These are phyloP conservation scores for Metschnikowia colocasiae DNA, from an alignment of 805 yeast species.

Conservation along the genomic window DNA sequence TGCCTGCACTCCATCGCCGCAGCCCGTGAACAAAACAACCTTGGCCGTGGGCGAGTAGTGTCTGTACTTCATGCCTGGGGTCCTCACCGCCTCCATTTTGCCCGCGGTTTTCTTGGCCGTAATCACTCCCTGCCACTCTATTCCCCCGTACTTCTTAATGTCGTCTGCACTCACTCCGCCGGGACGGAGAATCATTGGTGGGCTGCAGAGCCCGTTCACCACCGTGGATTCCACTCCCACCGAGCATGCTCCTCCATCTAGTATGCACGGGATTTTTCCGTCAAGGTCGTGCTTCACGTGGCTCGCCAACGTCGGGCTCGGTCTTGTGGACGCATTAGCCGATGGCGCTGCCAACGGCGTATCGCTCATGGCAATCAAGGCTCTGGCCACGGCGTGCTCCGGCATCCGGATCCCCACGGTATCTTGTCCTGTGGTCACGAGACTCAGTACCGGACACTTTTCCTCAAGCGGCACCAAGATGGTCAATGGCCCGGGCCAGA, in stretches of 20 bases:
- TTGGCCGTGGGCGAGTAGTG: constrained; percentile 91
- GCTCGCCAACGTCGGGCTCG: constrained; percentile 84
- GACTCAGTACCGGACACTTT: constrained; percentile 54
- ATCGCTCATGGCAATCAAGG: constrained; percentile 78
- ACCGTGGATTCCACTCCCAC: constrained; percentile 96
- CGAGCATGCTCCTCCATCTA: constrained; percentile 86
- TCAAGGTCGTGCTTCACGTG: constrained; percentile 82
- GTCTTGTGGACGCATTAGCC: constrained; percentile 93
- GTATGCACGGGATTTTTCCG: constrained; percentile 74
- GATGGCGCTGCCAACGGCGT: constrained; percentile 96
- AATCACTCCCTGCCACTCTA: constrained; percentile 57
- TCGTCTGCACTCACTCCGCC: constrained; percentile 89
- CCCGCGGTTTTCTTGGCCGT: constrained; percentile 68
- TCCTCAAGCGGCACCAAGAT: constrained; percentile 65
- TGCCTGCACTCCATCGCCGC: constrained; percentile 40
- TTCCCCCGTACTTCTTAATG: constrained; percentile 63
- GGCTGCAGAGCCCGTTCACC: constrained; percentile 78
- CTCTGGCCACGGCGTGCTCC: constrained; percentile 81
- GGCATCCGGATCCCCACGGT: constrained; percentile 95
- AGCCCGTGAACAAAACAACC: constrained; percentile 61
- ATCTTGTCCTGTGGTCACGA: constrained; percentile 81
- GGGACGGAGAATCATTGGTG: constrained; percentile 88
- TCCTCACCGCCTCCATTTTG: constrained; percentile 64
- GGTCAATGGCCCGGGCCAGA: constrained; percentile 97
- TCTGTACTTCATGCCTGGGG: constrained; percentile 97